Percentiles rank a stretch among this genome's conserved stretches.
phyloP scores from a whole-genome alignment of 106 monocot genomes.

The Ottelia alismoides region DNA sequence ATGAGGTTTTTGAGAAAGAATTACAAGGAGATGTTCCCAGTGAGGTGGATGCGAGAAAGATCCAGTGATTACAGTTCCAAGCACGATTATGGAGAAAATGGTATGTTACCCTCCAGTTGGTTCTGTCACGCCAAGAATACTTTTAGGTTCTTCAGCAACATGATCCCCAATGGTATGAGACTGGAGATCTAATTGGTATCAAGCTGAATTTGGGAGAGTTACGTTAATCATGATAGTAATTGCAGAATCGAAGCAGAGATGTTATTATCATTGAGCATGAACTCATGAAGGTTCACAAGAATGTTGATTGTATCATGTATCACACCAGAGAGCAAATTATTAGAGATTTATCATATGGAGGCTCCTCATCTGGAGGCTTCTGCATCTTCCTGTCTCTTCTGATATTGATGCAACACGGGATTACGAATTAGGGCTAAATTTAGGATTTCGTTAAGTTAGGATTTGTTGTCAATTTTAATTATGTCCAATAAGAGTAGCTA shows the following conservation, averaged over 20 bases:
- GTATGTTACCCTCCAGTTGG: constrained; percentile 74
- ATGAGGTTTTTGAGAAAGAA: constrained; percentile 71
- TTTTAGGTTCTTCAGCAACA: constrained; percentile 26
- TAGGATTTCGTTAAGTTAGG: too few relatives aligned
- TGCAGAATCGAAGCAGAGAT: constrained; percentile 69
- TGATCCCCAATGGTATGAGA: constrained; percentile 53
- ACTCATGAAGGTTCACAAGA: constrained; percentile 38
- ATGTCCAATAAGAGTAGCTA: too few relatives aligned
- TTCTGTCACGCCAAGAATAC: constrained; percentile 85
- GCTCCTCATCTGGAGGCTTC: constrained; percentile 34
- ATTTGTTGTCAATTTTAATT: too few relatives aligned
- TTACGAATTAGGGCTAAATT: too few relatives aligned
- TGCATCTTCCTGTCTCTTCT: constrained; percentile 44
- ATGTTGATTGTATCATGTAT: constrained; percentile 52
- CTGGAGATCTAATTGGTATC: constrained; percentile 75
- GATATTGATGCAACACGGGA: too few relatives aligned
- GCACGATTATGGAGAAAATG: constrained; percentile 30
- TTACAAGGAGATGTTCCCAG: constrained; percentile 58
- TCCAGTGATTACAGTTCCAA: constrained; percentile 59
- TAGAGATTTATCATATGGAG: constrained; percentile 90
- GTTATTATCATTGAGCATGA: constrained; percentile 91
- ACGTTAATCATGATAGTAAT: constrained; percentile 37
- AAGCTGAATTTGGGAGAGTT: constrained; percentile 51
- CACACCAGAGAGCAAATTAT: constrained; percentile 79
- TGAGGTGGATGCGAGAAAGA: constrained; percentile 71